phyloP scores from a whole-genome alignment of 768 basidiomycete genomes.

The Lyophyllum decastes region DNA sequence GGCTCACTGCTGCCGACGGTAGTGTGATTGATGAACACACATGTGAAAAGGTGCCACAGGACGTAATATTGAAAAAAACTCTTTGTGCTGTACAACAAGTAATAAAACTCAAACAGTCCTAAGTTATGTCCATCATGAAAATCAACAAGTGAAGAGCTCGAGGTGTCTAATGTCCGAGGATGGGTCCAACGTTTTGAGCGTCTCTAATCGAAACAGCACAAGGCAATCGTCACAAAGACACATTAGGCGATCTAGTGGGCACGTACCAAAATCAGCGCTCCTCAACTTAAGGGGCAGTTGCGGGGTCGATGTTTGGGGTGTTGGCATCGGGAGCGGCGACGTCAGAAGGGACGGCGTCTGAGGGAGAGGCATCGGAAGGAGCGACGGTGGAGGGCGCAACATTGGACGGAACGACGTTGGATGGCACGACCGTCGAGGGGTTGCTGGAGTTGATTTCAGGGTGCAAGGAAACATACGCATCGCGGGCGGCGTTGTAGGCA shows the following conservation, averaged over 20 bases:
- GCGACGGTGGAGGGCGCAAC: neutral
- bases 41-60: neutral
- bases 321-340: neutral
- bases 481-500: constrained; percentile 20
- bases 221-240: neutral
- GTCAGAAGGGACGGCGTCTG: neutral
- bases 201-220: neutral
- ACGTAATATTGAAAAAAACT: neutral
- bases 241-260: neutral
- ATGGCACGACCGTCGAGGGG: neutral
- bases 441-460: constrained; percentile 1
- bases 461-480: constrained; percentile 13
- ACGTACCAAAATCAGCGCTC: neutral
- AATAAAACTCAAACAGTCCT: constrained; percentile 3
- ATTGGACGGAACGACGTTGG: neutral
- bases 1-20: neutral
- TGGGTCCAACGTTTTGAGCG: neutral
- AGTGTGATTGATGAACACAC: neutral
- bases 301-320: neutral
- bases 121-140: constrained; percentile 6
- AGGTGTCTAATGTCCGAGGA: neutral
- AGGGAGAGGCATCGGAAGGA: neutral
- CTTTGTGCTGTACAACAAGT: neutral
- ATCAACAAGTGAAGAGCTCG: neutral
- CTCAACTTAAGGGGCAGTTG: neutral